Base-by-base conservation (phyloP, 1,284 basidiomycete genomes). In the Ganoderma lucidum region DNA sequence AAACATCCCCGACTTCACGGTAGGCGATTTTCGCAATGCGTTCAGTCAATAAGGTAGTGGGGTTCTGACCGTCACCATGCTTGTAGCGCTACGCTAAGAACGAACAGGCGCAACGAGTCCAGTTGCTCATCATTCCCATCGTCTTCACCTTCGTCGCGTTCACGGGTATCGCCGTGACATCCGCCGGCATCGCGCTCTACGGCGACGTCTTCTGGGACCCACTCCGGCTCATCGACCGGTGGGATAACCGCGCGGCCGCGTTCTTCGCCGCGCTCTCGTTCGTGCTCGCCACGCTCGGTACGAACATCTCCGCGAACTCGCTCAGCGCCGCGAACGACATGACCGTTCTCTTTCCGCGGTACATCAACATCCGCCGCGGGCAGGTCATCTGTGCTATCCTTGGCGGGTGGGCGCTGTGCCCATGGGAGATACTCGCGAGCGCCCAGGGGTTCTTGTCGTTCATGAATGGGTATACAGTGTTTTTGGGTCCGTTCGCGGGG, bases 301-400 rank as follows among this genome's bases (percentile, higher is more conserved):
- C 91, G 63, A 94, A 94, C 77, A 90, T 94, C 71, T 92, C 88
- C 53, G 90, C 90, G 10, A 92, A 94, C 80, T 91, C 89, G 53
- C 82, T 95, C 69, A 91, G 89, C 30, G 91, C 92, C 2, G 93
- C 92, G 0, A 95, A 94, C 78, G 90, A 95, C 78, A 88, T 94
- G 83, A 90, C 88, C 19, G 91, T 88, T 3, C 80, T 92, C 19
- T 86, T 85, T 69, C 90, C 90, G 30, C 82, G 83, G 68, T 94
- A 89, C 75, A 89, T 95, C 81, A 92, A 94, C 78, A 93, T 95
- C 74, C 83, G 86, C 28, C 84, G 93, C 10, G 93, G 93, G 0
- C 92, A 94, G 80, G 78, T 92, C 66, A 84, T 95, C 62, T 93
- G 91, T 71, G 89, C 91, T 0, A 77, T 94, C 64, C 78, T 94